Percentiles rank a stretch among this genome's conserved stretches.
These are phyloP conservation scores for Irpex sp. DNA, from an alignment of 1,284 basidiomycete genomes.

Conservation along the genomic window DNA sequence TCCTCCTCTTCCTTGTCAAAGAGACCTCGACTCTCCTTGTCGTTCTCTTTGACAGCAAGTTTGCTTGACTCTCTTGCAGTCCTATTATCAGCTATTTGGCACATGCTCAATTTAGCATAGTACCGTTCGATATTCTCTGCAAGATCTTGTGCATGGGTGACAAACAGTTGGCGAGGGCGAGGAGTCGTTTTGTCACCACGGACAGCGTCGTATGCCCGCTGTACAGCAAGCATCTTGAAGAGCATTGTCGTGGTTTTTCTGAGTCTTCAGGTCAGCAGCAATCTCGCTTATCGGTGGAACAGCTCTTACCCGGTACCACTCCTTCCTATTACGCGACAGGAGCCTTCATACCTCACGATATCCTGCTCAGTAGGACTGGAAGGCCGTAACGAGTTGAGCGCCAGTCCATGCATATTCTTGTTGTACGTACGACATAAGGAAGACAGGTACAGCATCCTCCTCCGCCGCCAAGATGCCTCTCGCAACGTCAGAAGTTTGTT, in stretches of 20 bases:
- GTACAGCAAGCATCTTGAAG: constrained; percentile 77
- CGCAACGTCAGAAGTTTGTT: too few species aligned
- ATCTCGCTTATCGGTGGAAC: too few species aligned
- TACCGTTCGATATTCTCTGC: constrained; percentile 77
- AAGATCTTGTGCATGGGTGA: constrained; percentile 75
- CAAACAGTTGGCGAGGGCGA: constrained; percentile 73
- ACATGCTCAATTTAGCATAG: constrained; percentile 60
- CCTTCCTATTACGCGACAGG: constrained; percentile 54
- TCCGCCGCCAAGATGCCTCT: constrained; percentile 54
- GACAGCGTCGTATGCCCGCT: too few species aligned
- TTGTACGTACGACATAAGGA: constrained; percentile 68
- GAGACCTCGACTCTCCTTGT: constrained; percentile 41
- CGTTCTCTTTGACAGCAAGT: constrained; percentile 28
- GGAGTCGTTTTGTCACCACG: too few species aligned
- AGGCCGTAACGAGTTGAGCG: too few species aligned
- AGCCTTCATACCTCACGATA: constrained; percentile 65
- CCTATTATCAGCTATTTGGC: constrained; percentile 48
- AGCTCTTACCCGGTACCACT: constrained; percentile 21
- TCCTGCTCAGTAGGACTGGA: constrained; percentile 53
- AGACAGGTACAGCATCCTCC: too few species aligned
- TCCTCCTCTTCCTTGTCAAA: constrained; percentile 59
- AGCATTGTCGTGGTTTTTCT: constrained; percentile 83
- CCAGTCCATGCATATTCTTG: too few species aligned
- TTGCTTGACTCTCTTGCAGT: constrained; percentile 45
- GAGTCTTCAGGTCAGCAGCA: too few species aligned